Evolutionary conservation across 2,329 filamentous ascomycete genomes (phyloP), one percentile per base, ranked within the genome.

Genomic region (Botrytis aclada): DNA sequence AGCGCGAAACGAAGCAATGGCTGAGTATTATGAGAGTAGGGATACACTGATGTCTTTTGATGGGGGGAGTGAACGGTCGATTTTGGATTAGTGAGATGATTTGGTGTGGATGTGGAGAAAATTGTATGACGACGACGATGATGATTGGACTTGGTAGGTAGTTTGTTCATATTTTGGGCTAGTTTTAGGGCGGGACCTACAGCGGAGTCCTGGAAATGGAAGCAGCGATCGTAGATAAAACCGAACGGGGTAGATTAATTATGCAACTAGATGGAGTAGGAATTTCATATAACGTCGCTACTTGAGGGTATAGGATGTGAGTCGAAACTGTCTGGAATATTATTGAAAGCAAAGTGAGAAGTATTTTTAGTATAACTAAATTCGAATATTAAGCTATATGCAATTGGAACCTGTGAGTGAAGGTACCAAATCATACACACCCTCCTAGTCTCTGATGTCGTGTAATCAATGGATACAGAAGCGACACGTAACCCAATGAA

Each of bases 401-500:
- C 0, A n/a, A 7, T 14, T 0, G 1, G 10, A 51, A 1, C 10
- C 0, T 6, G 4, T 14, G 25, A 14, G 47, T n/a, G n/a, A n/a
- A n/a, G n/a, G n/a, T n/a, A n/a, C 47, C 0, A 16, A 51, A 51
- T 0, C 47, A 3, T 7, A 5, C 12, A n/a, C 47, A 5, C 22
- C 10, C 10, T 6, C 4, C 22, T 14, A 14, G 22, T 51, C 4
- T 8, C 22, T 25, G 9, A 12, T 25, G 45, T 14, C 45, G 12
- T 4, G 7, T 0, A 10, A n/a, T 14, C 0, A 5, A 14, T 4
- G 0, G 3, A 51, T 4, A 6, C 4, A 51, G 9, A 1, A 25
- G 4, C 22, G 1, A 25, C 0, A 18, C 10, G 20, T 7, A 47
- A 34, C 6, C 12, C 12, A 65, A 47, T 2, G 29, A 32, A 22